These are phyloP conservation scores for Jatropha multifida DNA, from an alignment of 441 rosid species.

Conservation along the genomic window DNA sequence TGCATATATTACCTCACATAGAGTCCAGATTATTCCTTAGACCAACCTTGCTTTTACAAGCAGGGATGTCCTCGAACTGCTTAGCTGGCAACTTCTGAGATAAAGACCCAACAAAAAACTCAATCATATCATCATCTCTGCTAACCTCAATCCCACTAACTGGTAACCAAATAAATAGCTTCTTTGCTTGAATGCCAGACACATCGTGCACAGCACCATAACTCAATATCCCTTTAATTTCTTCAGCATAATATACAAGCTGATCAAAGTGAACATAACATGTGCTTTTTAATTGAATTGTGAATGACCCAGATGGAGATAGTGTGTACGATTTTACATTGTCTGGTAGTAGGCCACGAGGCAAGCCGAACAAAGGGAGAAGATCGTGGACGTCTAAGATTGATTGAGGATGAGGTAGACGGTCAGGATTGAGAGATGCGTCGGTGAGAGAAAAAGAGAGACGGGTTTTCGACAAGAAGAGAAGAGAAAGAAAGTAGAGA, in stretches of 20 bases:
- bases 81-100: slow-evolving; percentile 64
- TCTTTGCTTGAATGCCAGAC: slow-evolving; percentile 73
- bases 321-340: slow-evolving; percentile 57
- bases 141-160: slow-evolving; percentile 73
- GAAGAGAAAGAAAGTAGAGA: slow-evolving; percentile 26
- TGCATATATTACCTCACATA: slow-evolving; percentile 21
- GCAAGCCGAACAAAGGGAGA: slow-evolving; percentile 77
- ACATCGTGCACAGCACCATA: slow-evolving; percentile 67
- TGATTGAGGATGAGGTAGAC: not conserved
- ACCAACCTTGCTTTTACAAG: slow-evolving; percentile 48
- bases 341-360: slow-evolving; percentile 69
- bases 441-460: slow-evolving; percentile 26
- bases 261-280: slow-evolving; percentile 73
- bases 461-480: slow-evolving; percentile 26
- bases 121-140: slow-evolving; percentile 58
- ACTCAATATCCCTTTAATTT: slow-evolving; percentile 61
- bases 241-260: slow-evolving; percentile 63
- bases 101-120: slow-evolving; percentile 78
- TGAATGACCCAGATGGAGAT: slow-evolving; percentile 56
- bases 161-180: slow-evolving; percentile 64
- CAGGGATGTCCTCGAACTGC: slow-evolving; percentile 67
- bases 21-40: slow-evolving; percentile 27
- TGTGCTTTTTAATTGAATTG: slow-evolving; percentile 39
- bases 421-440: slow-evolving; percentile 14
- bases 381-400: slow-evolving; percentile 60